Evolutionary conservation across 768 basidiomycete species (phyloP), one percentile per base, ranked within the genome.

Genomic region (Russula sp.): DNA sequence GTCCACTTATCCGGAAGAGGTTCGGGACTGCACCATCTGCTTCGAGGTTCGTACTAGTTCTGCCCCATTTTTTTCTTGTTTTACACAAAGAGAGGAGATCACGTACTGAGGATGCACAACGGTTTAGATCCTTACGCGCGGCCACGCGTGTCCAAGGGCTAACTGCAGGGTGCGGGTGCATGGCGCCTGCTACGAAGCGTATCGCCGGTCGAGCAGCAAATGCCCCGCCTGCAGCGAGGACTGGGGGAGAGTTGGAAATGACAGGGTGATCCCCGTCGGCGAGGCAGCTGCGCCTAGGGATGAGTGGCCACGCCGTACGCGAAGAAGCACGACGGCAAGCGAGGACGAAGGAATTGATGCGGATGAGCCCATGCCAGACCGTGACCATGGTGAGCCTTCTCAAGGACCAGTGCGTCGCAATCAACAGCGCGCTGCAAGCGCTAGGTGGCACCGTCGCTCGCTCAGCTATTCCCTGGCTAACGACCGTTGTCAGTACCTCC

Each of bases 21-120:
- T 83, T 16, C 67, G 84, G 3, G 87, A 90, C 65, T 94, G 92
- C 68, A 81, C 81, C 2, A 80, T 87, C 51, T 94, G 92, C 74
- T 70, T 78, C 63, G 86, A 88, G 75, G 88, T 89, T 58, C 14
- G 75, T 71, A 2, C 18, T 14, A 18, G 20, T 42, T 34, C 32
- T 9, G 8, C 18, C 4, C 18, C 10, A 22, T 8, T 45, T 10
- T 18, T 36, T n/a, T 14, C 9, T 14, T 16, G 13, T 11, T 3
- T 14, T 35, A 13, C 25, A n/a, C 25, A 29, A 29, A 29, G 25
- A 29, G 25, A 29, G 1, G 25, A 29, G 25, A 29, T 29, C 25
- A n/a, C 25, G 25, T 29, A 29, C 25, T 29, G 25, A 29, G 25
- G 25, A 29, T 29, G 3, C 25, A 29, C 25, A 29, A 29, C 3